Conservation (phyloP, 768 basidiomycete genomes). For the Lactarius indigo region DNA sequence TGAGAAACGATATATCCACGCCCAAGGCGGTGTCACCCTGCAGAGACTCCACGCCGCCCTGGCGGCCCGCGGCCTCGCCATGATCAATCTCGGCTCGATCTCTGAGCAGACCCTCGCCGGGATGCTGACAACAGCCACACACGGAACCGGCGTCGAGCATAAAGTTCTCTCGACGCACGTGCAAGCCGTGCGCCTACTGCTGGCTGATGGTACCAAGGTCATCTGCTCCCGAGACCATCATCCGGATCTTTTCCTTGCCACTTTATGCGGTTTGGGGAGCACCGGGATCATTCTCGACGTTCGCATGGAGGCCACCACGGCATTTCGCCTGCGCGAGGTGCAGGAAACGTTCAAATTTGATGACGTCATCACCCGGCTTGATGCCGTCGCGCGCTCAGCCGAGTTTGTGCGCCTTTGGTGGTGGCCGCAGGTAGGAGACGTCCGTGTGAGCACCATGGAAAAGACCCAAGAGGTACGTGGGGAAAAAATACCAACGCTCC, state of each 20-base stretch:
- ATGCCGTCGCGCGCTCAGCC: slow-evolving; percentile 54
- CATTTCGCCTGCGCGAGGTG: slow-evolving; percentile 75
- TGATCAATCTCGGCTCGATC: slow-evolving; percentile 93
- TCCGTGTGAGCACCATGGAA: slow-evolving; percentile 71
- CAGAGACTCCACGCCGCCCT: slow-evolving; percentile 69
- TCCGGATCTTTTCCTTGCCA: slow-evolving; percentile 80
- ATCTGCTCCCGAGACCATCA: slow-evolving; percentile 60
- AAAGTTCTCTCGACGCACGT: slow-evolving; percentile 82
- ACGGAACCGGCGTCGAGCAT: slow-evolving; percentile 82
- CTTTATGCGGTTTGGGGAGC: slow-evolving; percentile 85
- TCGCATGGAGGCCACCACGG: slow-evolving; percentile 72
- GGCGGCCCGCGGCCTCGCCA: slow-evolving; percentile 64
- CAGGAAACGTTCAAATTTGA: slow-evolving; percentile 62
- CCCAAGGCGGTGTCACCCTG: slow-evolving; percentile 77
- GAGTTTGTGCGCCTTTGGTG: slow-evolving; percentile 96
- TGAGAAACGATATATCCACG: slow-evolving; percentile 63
- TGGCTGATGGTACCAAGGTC: slow-evolving; percentile 70
- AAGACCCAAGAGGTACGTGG: slow-evolving; percentile 68
- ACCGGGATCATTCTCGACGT: slow-evolving; percentile 86
- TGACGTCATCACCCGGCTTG: slow-evolving; percentile 54
- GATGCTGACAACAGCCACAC: slow-evolving; percentile 89
- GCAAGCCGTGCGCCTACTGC: slow-evolving; percentile 66
- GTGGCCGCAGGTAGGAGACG: slow-evolving; percentile 75
- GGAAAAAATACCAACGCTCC: slow-evolving; percentile 29
- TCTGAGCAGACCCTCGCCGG: slow-evolving; percentile 95